phyloP scores from a whole-genome alignment of 2,329 filamentous ascomycete species.

The Beauveria varroae region DNA sequence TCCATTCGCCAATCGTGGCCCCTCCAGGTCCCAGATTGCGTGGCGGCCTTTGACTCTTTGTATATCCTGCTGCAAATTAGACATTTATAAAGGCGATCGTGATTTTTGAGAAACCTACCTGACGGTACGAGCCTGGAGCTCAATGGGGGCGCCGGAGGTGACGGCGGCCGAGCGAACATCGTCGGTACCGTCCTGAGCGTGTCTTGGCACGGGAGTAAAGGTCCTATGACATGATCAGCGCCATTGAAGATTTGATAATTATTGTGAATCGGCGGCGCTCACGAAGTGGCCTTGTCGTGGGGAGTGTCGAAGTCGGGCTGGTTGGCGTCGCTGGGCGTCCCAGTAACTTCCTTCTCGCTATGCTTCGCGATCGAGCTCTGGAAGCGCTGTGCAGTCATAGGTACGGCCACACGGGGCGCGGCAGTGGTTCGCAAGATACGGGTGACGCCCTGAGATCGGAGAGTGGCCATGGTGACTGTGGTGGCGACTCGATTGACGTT shows the following conservation, averaged over 20 bases:
- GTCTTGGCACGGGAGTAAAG: constrained; percentile 85
- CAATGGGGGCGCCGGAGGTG: constrained; percentile 84
- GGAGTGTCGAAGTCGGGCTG: constrained; percentile 75
- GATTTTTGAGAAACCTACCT: constrained; percentile 50
- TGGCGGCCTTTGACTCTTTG: constrained; percentile 85
- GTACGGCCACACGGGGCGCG: constrained; percentile 28
- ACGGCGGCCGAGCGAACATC: constrained; percentile 72
- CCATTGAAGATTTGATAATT: neutral
- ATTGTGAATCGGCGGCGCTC: constrained; percentile 20
- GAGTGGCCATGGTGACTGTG: constrained; percentile 50
- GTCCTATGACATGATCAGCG: constrained; percentile 44
- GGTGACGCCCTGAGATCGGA: constrained; percentile 49
- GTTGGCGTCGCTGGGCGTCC: constrained; percentile 41
- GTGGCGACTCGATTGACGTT: constrained; percentile 11
- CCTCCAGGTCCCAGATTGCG: constrained; percentile 87
- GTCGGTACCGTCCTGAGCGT: constrained; percentile 87
- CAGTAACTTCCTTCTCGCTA: constrained; percentile 19
- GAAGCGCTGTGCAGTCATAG: constrained; percentile 44
- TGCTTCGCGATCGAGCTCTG: constrained; percentile 41
- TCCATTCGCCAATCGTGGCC: constrained; percentile 91
- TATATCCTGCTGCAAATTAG: constrained; percentile 61
- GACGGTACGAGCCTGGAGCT: constrained; percentile 88
- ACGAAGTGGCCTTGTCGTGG: constrained; percentile 89
- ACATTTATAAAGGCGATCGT: neutral
- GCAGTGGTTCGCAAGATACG: constrained; percentile 43